Base-by-base conservation (phyloP, 176 grass and related monocot genomes). In the Tillandsia fasciculata region DNA sequence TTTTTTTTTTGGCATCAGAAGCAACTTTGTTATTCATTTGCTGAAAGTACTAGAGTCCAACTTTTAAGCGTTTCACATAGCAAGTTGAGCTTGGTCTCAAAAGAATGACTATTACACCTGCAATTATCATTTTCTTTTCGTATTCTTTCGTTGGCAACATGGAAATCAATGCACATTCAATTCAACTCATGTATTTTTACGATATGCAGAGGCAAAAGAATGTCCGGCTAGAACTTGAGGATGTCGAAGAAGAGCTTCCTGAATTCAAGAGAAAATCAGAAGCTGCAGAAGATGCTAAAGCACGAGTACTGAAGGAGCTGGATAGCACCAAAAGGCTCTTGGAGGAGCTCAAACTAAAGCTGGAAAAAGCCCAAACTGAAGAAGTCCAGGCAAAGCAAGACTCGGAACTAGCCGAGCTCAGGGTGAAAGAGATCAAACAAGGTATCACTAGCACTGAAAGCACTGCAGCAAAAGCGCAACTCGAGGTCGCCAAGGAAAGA, bases 331-430 rank as follows among this genome's bases (percentile, higher is more conserved):
- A 74, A 64, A 67, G 70, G n/a, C 71, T 64, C n/a, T 64, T 92
- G 65, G 94, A 99, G 71, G 84, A 88, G 12, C 72, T 99, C 3
- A 93, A 82, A 66, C 33, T 82, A 66, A 84, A 78, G 50, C 48
- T 93, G 23, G 94, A 99, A 26, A 93, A 86, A 68, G 72, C 74
- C 4, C 57, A 86, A 50, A 85, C 33, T 11, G 83, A 90, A 48
- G 80, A 81, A 65, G 64, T 82, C 56, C 86, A 93, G 70, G 77
- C 84, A 10, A 86, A 90, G 64, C 77, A 88, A 68, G 89, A 97
- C 49, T 81, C 77, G 1, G 84, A 90, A 76, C 77, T 93, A 0
- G 82, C 58, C 27, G 70, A 86, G 70, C 76, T 99, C 67, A 75
- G 79, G 26, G 53, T 65, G 27, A 86, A 85, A 73, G 89, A 99